phyloP scores from a whole-genome alignment of 2,329 filamentous ascomycete genomes.

The Phialophora verrucosa region DNA sequence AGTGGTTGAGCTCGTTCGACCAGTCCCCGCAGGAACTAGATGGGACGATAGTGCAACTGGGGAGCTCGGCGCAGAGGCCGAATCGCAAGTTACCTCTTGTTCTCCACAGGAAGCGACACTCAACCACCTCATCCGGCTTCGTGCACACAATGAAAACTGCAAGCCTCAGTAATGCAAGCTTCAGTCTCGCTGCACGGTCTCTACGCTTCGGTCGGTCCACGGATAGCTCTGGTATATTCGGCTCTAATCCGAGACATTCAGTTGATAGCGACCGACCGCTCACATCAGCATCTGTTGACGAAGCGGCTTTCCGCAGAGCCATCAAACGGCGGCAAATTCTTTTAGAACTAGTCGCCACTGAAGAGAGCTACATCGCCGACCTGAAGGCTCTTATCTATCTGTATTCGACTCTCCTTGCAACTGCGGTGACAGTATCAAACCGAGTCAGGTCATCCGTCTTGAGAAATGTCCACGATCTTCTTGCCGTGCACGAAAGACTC shows the following conservation, averaged over 20 bases:
- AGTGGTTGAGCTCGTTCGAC: conserved; percentile 14
- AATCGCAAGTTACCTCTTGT: background rate
- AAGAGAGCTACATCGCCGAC: conserved; percentile 87
- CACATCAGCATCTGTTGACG: conserved; percentile 62
- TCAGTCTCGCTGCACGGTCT: conserved; percentile 70
- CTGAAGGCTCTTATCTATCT: conserved; percentile 84
- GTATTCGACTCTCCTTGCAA: conserved; percentile 75
- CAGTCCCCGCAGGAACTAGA: background rate
- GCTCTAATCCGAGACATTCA: conserved; percentile 63
- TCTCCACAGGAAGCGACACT: conserved; percentile 61
- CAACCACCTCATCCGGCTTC: conserved; percentile 77
- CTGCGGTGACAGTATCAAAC: conserved; percentile 68
- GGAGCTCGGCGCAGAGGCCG: background rate
- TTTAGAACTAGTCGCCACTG: conserved; percentile 83
- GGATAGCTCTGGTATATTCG: conserved; percentile 67
- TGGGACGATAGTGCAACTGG: background rate
- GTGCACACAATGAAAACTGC: conserved; percentile 82
- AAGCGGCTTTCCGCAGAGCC: conserved; percentile 72
- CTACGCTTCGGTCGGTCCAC: conserved; percentile 65
- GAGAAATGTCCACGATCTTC: conserved; percentile 76
- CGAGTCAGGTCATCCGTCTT: conserved; percentile 75
- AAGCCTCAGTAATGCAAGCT: conserved; percentile 75
- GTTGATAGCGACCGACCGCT: conserved; percentile 61
- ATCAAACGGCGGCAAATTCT: conserved; percentile 78
- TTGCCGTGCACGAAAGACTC: conserved; percentile 82